Conservation (phyloP, 768 basidiomycete species). For the Pholiota microspora region DNA sequence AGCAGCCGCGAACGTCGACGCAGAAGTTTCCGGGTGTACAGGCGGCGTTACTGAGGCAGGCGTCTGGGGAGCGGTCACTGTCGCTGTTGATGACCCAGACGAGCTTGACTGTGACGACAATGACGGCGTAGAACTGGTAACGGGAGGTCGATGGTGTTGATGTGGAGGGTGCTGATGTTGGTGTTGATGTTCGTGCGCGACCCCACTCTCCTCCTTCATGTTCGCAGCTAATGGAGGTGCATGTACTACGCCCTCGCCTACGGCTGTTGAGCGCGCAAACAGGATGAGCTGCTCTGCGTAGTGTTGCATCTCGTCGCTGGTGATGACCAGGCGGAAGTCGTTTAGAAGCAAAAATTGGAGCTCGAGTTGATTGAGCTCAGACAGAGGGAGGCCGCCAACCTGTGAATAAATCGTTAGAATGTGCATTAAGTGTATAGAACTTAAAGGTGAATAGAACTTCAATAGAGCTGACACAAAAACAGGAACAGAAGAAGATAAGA, state of each 20-base stretch:
- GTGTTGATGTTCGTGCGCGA: neutral
- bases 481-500: too few species aligned
- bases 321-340: conserved; percentile 89
- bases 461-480: too few species aligned
- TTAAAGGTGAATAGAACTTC: too few species aligned
- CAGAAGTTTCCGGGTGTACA: neutral
- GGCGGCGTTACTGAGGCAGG: neutral
- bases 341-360: conserved; percentile 96
- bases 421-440: too few species aligned
- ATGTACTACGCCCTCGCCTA: conserved; percentile 2
- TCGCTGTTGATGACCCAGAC: conserved; percentile 10
- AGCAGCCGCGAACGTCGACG: neutral
- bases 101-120: conserved; percentile 7
- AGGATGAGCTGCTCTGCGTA: conserved; percentile 89
- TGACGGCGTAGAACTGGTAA: neutral
- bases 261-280: conserved; percentile 46
- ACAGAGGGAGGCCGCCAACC: conserved; percentile 94
- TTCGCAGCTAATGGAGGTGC: too few species aligned
- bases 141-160: neutral
- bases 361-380: conserved; percentile 94
- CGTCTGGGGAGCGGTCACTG: neutral
- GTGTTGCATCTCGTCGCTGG: conserved; percentile 87
- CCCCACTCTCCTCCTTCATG: too few species aligned
- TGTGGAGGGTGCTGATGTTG: conserved; percentile 4
- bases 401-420: too few species aligned